Evolutionary conservation across 1,284 basidiomycete species (phyloP).

Genomic region (Cryptococcus jaspeensis): DNA sequence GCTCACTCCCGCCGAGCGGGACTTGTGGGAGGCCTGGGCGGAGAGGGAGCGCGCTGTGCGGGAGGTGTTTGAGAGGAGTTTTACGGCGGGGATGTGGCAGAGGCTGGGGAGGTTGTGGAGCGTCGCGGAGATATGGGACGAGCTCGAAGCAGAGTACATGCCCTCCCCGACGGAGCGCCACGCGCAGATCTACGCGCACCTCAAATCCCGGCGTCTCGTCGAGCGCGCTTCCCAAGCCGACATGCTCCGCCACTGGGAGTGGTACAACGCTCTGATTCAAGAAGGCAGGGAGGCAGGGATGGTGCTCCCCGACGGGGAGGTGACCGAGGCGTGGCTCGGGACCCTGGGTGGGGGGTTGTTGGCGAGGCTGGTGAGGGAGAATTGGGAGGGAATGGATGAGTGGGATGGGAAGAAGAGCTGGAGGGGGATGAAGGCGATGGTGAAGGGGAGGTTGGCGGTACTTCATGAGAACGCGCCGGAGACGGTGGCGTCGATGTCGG

Average conservation of each 20-base stretch:
- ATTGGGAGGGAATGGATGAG: background rate
- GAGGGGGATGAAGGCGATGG: background rate
- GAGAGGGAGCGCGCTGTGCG: background rate
- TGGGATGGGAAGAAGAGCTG: background rate
- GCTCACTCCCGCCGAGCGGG: background rate
- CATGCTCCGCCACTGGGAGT: background rate
- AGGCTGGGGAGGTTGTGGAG: background rate
- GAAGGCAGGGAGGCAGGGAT: background rate
- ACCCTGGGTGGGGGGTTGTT: background rate
- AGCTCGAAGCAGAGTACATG: background rate
- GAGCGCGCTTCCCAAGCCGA: background rate
- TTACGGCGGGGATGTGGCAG: background rate
- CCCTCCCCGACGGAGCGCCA: conserved; percentile 2
- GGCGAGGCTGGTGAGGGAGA: background rate
- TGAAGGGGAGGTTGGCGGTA: no score
- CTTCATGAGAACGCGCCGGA: no score
- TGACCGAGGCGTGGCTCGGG: background rate
- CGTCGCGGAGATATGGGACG: background rate
- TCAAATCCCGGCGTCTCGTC: background rate
- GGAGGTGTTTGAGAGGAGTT: background rate
- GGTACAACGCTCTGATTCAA: background rate
- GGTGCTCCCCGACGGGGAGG: background rate
- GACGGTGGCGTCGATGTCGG: no score
- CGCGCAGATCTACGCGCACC: background rate
- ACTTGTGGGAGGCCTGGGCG: background rate